Base-by-base conservation (phyloP, 257 asterid genomes). In the Paulownia fortunei region DNA sequence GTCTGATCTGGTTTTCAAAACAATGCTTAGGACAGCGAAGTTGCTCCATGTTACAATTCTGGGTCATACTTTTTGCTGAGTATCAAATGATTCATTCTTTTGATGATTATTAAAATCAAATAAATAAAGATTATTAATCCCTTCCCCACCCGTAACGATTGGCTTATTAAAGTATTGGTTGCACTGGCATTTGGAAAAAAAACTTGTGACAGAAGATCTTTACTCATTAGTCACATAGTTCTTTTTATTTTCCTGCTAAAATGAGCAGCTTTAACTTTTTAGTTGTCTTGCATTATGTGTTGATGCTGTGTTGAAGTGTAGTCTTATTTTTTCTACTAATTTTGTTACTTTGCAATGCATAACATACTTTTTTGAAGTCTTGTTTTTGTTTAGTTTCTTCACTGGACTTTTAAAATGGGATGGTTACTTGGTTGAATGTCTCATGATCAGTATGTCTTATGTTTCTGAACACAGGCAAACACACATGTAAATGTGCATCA, bases 401-500 rank as follows among this genome's bases (percentile, higher is more conserved):
- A 26, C 26, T 79, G 21, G 12, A 36, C 52, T 69, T 51, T 9
- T 24, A 0, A 8, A 19, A 58, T 75, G 41, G 27, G 75, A 61
- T 69, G 63, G 56, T 21, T 41, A 58, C 69, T 54, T 44, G 68
- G 62, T 87, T 69, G 74, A 82, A 69, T 42, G 23, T 71, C 73
- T 81, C 41, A 18, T 80, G 63, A 74, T 34, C 77, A 56, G 27
- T 63, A 37, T 69, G 72, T 74, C 41, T 80, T 76, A 11, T 73
- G 26, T 80, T 81, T 78, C 60, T 79, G 72, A 71, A 69, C 80
- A 78, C 94, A 96, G 99, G 99, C 99, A 36, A 96, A 96, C 86
- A 96, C 99, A 42, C 98, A 96, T 86, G 93, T 96, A 61, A 89
- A 90, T 79, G 92, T 93, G 83, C 98, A 87, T 41, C 97, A 87